A percentile compares a stretch with the other conserved stretches of the same genome.
Conservation (phyloP, 805 yeast genomes). For the Komagataella mondaviorum region DNA sequence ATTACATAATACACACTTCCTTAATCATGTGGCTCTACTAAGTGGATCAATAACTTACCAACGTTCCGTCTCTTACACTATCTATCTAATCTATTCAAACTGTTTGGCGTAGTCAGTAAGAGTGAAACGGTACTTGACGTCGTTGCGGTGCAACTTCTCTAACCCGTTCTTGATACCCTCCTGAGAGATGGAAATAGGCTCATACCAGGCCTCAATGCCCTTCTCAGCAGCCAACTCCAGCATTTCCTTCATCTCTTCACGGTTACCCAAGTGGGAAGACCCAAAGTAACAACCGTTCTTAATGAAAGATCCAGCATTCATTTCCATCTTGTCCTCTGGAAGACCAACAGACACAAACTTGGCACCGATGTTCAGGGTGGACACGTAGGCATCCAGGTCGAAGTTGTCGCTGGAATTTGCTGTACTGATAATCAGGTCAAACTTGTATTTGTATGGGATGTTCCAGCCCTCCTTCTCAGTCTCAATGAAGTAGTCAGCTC, state of each 20-base stretch:
- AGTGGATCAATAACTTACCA: too few species aligned
- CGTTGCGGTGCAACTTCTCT: constrained; percentile 37
- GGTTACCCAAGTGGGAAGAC: constrained; percentile 48
- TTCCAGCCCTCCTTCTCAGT: constrained; percentile 27
- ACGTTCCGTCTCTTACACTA: neutral
- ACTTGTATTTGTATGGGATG: constrained; percentile 10
- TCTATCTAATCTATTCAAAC: constrained; percentile 9
- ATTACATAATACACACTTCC: too few species aligned
- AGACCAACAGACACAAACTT: constrained; percentile 54
- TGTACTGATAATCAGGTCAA: constrained; percentile 41
- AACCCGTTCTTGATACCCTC: constrained; percentile 41
- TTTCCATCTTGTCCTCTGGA: constrained; percentile 34
- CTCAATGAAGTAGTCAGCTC: constrained; percentile 43
- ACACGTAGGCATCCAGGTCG: constrained; percentile 33
- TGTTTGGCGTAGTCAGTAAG: constrained; percentile 40
- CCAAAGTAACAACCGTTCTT: constrained; percentile 37
- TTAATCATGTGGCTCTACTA: too few species aligned
- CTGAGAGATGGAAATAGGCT: constrained; percentile 39
- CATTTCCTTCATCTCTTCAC: constrained; percentile 53
- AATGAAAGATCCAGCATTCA: constrained; percentile 27
- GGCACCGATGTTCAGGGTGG: constrained; percentile 41
- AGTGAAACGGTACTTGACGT: constrained; percentile 53
- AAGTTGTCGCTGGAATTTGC: constrained; percentile 37
- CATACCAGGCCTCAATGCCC: constrained; percentile 48
- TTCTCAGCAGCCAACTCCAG: constrained; percentile 51